These are phyloP conservation scores for Trametes sanguinea DNA, from an alignment of 768 basidiomycete genomes.

Conservation along the genomic window DNA sequence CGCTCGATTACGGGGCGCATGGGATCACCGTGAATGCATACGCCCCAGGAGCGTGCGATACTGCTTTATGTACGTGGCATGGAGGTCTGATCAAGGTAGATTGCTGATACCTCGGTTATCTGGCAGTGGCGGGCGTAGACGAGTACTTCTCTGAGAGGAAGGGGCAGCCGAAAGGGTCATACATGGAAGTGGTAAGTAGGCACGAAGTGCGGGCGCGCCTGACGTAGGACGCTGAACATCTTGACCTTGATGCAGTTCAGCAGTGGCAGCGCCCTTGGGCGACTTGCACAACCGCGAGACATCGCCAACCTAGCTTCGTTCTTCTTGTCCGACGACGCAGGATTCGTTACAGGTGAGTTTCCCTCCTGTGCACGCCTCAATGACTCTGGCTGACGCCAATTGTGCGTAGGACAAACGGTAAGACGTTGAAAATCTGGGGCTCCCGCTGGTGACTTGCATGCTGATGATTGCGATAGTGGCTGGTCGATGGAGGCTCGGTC, in stretches of 20 bases:
- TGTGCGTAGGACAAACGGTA: too few relatives aligned
- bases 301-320: constrained; percentile 36
- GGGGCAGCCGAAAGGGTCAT: constrained; percentile 16
- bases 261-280: constrained; percentile 24
- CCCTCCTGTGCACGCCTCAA: not conserved
- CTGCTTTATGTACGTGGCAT: constrained; percentile 13
- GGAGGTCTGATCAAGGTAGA: too few relatives aligned
- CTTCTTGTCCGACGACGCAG: constrained; percentile 32
- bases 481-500: constrained; percentile 22
- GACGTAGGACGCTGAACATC: too few relatives aligned
- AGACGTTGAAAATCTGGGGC: too few relatives aligned
- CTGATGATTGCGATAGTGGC: not conserved
- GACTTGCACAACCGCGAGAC: constrained; percentile 33
- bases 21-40: constrained; percentile 34
- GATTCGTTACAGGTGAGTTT: constrained; percentile 33
- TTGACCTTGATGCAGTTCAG: constrained; percentile 14
- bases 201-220: not conserved
- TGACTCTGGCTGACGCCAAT: not conserved
- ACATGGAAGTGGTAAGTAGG: constrained; percentile 6
- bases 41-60: constrained; percentile 29
- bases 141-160: constrained; percentile 21
- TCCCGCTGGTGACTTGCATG: not conserved
- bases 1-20: constrained; percentile 26
- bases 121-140: constrained; percentile 18
- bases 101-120: not conserved